A percentile compares a stretch with the other conserved stretches of the same genome.
Evolutionary conservation across 2,329 filamentous ascomycete genomes (phyloP).

Genomic region (Xylariaceae sp.): DNA sequence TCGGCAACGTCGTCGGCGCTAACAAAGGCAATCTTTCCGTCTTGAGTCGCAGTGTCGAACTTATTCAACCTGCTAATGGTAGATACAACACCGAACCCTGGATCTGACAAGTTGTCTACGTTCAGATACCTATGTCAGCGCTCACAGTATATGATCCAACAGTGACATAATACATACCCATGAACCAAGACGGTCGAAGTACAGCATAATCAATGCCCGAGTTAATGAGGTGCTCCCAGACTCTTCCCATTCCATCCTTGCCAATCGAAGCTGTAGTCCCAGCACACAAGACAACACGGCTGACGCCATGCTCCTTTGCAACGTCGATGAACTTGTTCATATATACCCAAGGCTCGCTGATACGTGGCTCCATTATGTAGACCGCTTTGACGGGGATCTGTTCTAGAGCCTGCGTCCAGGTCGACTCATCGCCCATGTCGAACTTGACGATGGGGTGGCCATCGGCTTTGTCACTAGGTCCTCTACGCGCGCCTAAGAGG

Average conservation of each 20-base stretch:
- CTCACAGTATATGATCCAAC: neutral
- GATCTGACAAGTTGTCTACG: constrained; percentile 18
- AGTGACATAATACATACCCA: constrained; percentile 10
- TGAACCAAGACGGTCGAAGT: constrained; percentile 23
- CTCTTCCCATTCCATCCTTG: constrained; percentile 20
- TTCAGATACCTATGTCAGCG: neutral
- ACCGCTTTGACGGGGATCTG: constrained; percentile 11
- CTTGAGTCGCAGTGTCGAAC: constrained; percentile 18
- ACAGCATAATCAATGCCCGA: constrained; percentile 19
- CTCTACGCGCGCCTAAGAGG: constrained; percentile 15
- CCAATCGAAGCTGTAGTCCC: constrained; percentile 15
- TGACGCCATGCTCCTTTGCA: constrained; percentile 16
- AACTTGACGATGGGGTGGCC: constrained; percentile 12
- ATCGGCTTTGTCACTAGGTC: constrained; percentile 4
- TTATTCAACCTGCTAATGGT: constrained; percentile 17
- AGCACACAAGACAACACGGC: constrained; percentile 18
- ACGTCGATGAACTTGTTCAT: constrained; percentile 21
- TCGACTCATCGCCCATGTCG: constrained; percentile 16
- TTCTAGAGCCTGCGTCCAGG: constrained; percentile 14
- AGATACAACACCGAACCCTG: constrained; percentile 5
- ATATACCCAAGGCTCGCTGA: constrained; percentile 13
- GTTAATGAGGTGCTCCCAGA: constrained; percentile 18
- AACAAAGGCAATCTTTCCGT: constrained; percentile 20
- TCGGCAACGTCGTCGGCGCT: constrained; percentile 19
- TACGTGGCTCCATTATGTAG: constrained; percentile 19